Base-by-base conservation (phyloP, 768 basidiomycete genomes). In the Russula lepida region DNA sequence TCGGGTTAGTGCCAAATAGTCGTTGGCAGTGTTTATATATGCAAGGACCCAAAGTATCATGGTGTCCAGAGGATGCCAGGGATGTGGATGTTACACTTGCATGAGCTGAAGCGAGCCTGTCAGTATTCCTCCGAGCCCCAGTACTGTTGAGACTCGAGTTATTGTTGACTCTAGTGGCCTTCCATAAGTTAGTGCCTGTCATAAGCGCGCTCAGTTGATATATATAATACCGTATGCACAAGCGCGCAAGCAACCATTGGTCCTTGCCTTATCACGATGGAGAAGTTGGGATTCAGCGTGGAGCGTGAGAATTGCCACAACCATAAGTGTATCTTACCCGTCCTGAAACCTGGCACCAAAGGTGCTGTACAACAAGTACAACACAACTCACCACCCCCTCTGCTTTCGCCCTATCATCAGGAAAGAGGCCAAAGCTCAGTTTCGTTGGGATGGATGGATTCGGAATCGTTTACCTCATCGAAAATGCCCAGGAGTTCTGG, bases 401-500 rank as follows among this genome's bases (percentile, higher is more conserved):
- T 47, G 11, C 25, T 13, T 55, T 37, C 25, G 11, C 3, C 17
- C 23, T n/a, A 33, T 52, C 43, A 4, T 35, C 54, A 21, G 25
- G 15, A 30, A 39, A 35, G 25, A 11, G 56, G 27, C 32, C 47
- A 27, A 7, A 13, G 6, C 33, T 12, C 23, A 41, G 3, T 19
- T 3, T 46, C 6, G 13, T 41, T 13, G 53, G 69, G 75, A 79
- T 85, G 70, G 87, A 88, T 66, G 82, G 83, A 47, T 77, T 88
- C n/a, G 89, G 85, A 32, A 87, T 92, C 62, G 83, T 85, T 28
- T 94, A 92, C 73, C 79, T 88, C 62, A 85, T 94, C 66, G 85
- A 89, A 65, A 88, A 83, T 58, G 82, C 88, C 47, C 89, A 89
- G 65, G 89, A 93, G 72, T 94, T 93, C 72, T 94, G 92, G 91